Conservation (phyloP, 2,329 filamentous ascomycete genomes). For the Juglanconis sp. region DNA sequence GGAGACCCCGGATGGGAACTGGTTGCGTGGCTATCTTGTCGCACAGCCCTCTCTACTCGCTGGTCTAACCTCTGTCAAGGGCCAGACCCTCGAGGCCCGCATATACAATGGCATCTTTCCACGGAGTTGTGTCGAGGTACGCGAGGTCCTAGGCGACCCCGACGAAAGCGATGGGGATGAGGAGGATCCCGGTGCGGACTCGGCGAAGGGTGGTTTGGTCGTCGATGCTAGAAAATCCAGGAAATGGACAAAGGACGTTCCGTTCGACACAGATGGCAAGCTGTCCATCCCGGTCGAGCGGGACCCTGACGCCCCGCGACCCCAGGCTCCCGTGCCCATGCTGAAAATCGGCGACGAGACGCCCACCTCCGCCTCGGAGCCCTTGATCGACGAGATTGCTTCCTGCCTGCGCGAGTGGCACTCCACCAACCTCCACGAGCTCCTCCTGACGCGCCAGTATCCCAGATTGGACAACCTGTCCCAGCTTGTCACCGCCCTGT, state of each 20-base stretch:
- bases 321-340: slow-evolving; percentile 91
- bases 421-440: slow-evolving; percentile 90
- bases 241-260: slow-evolving; percentile 29
- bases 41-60: slow-evolving; percentile 90
- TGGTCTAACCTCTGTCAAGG: slow-evolving; percentile 84
- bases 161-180: slow-evolving; percentile 32
- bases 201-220: slow-evolving; percentile 51
- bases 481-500: slow-evolving; percentile 75
- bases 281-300: slow-evolving; percentile 51
- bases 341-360: slow-evolving; percentile 97
- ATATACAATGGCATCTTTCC: slow-evolving; percentile 99
- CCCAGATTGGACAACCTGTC: slow-evolving; percentile 76
- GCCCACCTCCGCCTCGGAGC: slow-evolving; percentile 82
- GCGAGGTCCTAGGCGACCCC: slow-evolving; percentile 83
- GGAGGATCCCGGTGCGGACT: slow-evolving; percentile 40
- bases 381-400: slow-evolving; percentile 94
- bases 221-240: slow-evolving; percentile 31
- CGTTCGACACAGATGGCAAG: slow-evolving; percentile 38
- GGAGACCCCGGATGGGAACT: slow-evolving; percentile 85
- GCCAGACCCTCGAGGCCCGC: slow-evolving; percentile 88
- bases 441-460: slow-evolving; percentile 82
- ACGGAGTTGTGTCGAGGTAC: slow-evolving; percentile 87
- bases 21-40: slow-evolving; percentile 93
- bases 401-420: slow-evolving; percentile 98
- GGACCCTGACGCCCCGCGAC: slow-evolving; percentile 68